Evolutionary conservation across 164 flowering plant genomes (phyloP), one percentile per base, ranked within the genome.

Genomic region (Cinnamomum chago): DNA sequence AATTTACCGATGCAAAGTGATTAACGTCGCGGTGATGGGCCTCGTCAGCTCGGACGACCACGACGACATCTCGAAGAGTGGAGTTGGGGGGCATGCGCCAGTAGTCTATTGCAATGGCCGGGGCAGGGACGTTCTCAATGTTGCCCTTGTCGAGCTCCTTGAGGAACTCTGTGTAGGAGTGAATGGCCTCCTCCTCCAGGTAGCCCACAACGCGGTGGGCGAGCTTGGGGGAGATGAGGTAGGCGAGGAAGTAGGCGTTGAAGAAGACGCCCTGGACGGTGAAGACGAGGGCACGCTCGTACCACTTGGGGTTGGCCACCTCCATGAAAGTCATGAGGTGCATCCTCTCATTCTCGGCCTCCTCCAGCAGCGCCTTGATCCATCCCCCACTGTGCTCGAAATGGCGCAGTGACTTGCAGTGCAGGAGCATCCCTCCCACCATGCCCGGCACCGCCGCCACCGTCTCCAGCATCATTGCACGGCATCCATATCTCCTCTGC

Each of bases 291-390:
- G 92, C 91, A 0, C 92, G 82, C 78, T 90, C 95, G 58, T 90
- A 89, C 95, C 95, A 90, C 51, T 68, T 79, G 0, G 95, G 95
- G 76, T 90, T 73, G 13, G 92, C 70, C 17, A 90, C 90, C 71
- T 90, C 94, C 92, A 90, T 90, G 85, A 90, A 90, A 3, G 95
- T 88, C 95, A 89, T 88, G 15, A 90, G 88, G 71, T 90, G 95
- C 95, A 90, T 89, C 28, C 95, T 62, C 79, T 90, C 95, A 35
- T 90, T 90, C 79, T 90, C 95, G 0, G 95, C 95, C 78, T 90
- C 95, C 71, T 90, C 95, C 0, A 90, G 70, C 22, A 89, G 80
- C 11, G 92, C 84, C 64, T 85, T 90, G 76, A 90, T 89, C 95
- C 95, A 90, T 0, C 95, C 95, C 1, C 92, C 91, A 58, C 92